A percentile compares a stretch with the other conserved stretches of the same genome.
These are phyloP conservation scores for Eucalyptus paniculata DNA, from an alignment of 345 rosid species.

Conservation along the genomic window DNA sequence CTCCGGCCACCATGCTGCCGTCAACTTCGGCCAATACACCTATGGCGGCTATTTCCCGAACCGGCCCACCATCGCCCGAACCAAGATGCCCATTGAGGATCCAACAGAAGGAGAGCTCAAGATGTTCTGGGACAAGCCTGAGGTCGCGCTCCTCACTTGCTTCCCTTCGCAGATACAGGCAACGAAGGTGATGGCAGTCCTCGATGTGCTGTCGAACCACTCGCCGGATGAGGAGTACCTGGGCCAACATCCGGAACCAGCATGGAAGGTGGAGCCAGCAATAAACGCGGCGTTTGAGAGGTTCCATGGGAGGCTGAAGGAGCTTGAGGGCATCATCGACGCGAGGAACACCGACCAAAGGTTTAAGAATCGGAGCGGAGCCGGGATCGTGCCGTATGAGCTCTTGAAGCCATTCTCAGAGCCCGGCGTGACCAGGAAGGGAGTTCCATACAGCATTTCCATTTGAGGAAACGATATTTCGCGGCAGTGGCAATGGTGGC, in stretches of 20 bases:
- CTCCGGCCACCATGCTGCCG: constrained; percentile 37
- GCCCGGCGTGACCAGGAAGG: constrained; percentile 35
- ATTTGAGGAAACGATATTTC: neutral
- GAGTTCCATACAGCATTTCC: constrained; percentile 32
- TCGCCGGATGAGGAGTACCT: constrained; percentile 43
- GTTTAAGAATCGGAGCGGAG: constrained; percentile 27
- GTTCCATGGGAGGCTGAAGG: constrained; percentile 14
- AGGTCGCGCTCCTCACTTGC: constrained; percentile 9
- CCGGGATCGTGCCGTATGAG: constrained; percentile 25
- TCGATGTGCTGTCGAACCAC: constrained; percentile 25
- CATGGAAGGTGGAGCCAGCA: constrained; percentile 11
- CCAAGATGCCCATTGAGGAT: constrained; percentile 30
- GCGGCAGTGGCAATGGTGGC: neutral
- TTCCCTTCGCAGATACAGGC: constrained; percentile 41
- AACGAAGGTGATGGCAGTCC: constrained; percentile 13
- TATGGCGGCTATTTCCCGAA: constrained; percentile 25
- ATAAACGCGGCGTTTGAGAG: constrained; percentile 20
- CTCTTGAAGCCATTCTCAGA: constrained; percentile 30
- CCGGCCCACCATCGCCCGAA: constrained; percentile 12
- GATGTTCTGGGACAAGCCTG: constrained; percentile 21
- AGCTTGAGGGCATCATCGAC: constrained; percentile 19
- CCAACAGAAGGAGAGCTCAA: constrained; percentile 14
- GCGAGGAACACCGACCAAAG: constrained; percentile 7
- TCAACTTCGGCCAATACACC: constrained; percentile 24
- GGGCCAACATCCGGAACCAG: constrained; percentile 10